Base-by-base conservation (phyloP, 2,329 filamentous ascomycete species). In the Penicillium capsulatum region DNA sequence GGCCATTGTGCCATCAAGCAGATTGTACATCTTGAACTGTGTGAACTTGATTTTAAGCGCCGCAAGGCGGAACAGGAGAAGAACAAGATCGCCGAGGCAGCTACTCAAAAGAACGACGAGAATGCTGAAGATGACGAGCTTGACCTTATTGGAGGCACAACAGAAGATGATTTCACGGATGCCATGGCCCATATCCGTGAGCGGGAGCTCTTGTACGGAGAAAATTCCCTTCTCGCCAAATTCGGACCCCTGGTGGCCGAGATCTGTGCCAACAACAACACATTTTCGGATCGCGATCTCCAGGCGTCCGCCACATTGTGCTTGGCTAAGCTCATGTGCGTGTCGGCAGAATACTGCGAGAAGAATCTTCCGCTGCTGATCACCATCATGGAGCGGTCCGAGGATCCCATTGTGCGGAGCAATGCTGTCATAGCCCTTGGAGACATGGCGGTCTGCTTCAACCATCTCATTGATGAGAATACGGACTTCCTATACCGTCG, bases 361-460 rank as follows among this genome's bases (percentile, higher is more conserved):
- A 78, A 79, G 28, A 94, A 98, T 59, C 76, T 98, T 9, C 86
- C 87, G 4, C 81, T 98, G 3, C 81, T 98, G 44, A 95, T 98
- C 66, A 97, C 91, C 11, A 97, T 98, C 57, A 90, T 98, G 74
- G 92, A 98, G 69, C 83, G 89, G 19, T 96, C 89, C 2, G 80
- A 87, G 20, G 88, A 96, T 57, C 85, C 94, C 1, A 94, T 90
- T 13, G 91, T 94, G 27, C 83, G 92, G 36, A 94, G 87, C 55
- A 98, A 98, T 60, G 87, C 94, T 7, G 94, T 98, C 13, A 94
- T 98, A 54, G 91, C 92, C 0, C 80, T 98, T 0, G 92, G 92
- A 27, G 92, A 98, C 61, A 98, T 98, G 92, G 94, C 94, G 0
- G 92, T 98, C 15, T 96, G 90, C 76, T 98, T 98, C 76, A 98